These are phyloP conservation scores for Penicillium odoratum DNA, from an alignment of 495 filamentous ascomycete species.

Conservation along the genomic window DNA sequence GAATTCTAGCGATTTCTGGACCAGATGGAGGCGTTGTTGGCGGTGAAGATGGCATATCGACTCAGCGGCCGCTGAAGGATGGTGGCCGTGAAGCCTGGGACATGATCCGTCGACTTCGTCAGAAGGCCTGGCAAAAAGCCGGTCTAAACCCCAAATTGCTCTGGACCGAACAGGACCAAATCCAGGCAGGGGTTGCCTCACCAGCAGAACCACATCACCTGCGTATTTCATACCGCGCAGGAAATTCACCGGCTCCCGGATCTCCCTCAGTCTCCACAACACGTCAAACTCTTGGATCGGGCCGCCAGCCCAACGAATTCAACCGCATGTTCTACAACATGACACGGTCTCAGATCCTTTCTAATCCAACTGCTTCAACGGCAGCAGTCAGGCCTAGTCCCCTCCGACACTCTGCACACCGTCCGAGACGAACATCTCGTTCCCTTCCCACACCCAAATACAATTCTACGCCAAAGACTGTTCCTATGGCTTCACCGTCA, in stretches of 20 bases:
- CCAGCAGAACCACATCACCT: constrained; percentile 19
- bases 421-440: constrained; percentile 12
- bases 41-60: constrained; percentile 50
- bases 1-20: constrained; percentile 52
- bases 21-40: constrained; percentile 53
- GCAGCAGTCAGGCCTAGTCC: constrained; percentile 25
- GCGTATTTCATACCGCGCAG: constrained; percentile 17
- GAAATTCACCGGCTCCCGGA: constrained; percentile 1
- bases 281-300: constrained; percentile 7
- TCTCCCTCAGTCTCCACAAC: constrained; percentile 8
- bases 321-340: constrained; percentile 42
- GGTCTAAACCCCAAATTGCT: constrained; percentile 46
- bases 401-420: constrained; percentile 28
- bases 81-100: constrained; percentile 56
- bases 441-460: constrained; percentile 18
- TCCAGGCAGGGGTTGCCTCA: constrained; percentile 36
- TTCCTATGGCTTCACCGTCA: constrained; percentile 1
- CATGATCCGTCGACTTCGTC: constrained; percentile 53
- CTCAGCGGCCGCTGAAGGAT: constrained; percentile 49
- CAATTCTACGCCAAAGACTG: constrained; percentile 16
- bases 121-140: constrained; percentile 53
- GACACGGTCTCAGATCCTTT: constrained; percentile 36
- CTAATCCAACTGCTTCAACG: constrained; percentile 18
- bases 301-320: constrained; percentile 32
- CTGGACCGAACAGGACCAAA: constrained; percentile 50